A percentile compares a stretch with the other conserved stretches of the same genome.
phyloP scores from a whole-genome alignment of 2,329 filamentous ascomycete species.

The Claviceps fusiformis region DNA sequence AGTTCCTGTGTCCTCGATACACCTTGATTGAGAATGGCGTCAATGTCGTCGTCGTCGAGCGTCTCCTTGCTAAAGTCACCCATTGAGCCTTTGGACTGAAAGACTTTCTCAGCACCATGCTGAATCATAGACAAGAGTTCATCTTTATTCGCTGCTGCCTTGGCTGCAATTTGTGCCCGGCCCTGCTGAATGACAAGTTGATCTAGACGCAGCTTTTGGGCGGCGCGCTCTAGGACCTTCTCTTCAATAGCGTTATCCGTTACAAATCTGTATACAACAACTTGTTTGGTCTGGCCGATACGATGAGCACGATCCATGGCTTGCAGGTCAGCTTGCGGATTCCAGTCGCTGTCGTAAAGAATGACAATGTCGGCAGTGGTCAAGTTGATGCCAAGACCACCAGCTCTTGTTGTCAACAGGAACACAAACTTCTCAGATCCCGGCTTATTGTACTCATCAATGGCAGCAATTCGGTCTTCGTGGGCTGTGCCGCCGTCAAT shows the following conservation, averaged over 20 bases:
- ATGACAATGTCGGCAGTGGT: conserved; percentile 92
- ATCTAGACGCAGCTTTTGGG: conserved; percentile 90
- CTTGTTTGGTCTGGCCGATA: conserved; percentile 97
- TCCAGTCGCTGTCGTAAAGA: conserved; percentile 97
- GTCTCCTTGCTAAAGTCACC: conserved; percentile 47
- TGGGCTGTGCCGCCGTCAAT: conserved; percentile 96
- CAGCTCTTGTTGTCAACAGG: conserved; percentile 84
- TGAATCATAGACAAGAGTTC: conserved; percentile 97
- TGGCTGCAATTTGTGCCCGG: conserved; percentile 77
- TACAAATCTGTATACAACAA: conserved; percentile 90
- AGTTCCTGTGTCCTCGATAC: conserved; percentile 81
- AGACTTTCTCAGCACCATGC: conserved; percentile 92
- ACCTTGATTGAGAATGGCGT: conserved; percentile 71
- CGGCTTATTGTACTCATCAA: conserved; percentile 96
- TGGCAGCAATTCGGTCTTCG: conserved; percentile 92
- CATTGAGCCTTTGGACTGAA: conserved; percentile 56
- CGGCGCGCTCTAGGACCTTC: conserved; percentile 91
- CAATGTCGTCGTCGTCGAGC: conserved; percentile 79
- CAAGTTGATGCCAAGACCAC: conserved; percentile 92
- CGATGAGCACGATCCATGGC: conserved; percentile 98
- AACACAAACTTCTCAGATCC: conserved; percentile 95
- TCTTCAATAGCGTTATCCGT: conserved; percentile 98
- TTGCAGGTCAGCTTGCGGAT: conserved; percentile 93
- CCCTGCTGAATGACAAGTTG: conserved; percentile 98
- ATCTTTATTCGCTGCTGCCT: conserved; percentile 88